Evolutionary conservation across 371 early-diverging fungal species (phyloP).

Genomic region (Mortierella sp.): DNA sequence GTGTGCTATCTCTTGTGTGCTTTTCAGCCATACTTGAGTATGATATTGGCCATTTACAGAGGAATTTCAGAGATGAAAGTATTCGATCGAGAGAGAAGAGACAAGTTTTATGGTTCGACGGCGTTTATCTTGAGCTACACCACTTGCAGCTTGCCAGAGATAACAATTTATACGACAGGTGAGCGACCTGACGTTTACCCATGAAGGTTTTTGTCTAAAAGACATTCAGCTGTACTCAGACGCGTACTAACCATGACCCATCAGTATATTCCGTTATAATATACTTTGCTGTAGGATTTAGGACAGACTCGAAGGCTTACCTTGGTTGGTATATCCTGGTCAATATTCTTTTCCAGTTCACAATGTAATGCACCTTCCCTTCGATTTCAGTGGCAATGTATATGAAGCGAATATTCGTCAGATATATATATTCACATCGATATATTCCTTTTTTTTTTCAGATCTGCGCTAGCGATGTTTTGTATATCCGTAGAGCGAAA

Average conservation of each 20-base stretch:
- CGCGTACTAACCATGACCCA: too few species aligned
- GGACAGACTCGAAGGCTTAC: slow-evolving; percentile 31
- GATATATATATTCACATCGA: too few species aligned
- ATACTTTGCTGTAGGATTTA: slow-evolving; percentile 35
- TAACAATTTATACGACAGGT: too few species aligned
- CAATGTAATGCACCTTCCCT: slow-evolving; percentile 19
- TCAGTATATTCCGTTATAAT: slow-evolving; percentile 42
- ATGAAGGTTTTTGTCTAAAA: too few species aligned
- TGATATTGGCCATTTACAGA: slow-evolving; percentile 35
- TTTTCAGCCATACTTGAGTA: slow-evolving; percentile 31
- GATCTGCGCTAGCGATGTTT: too few species aligned
- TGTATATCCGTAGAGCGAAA: too few species aligned
- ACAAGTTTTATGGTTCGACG: slow-evolving; percentile 46
- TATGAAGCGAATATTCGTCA: too few species aligned
- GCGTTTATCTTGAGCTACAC: slow-evolving; percentile 30
- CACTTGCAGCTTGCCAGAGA: too few species aligned
- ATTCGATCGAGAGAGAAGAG: slow-evolving; percentile 52
- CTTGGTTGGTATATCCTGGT: slow-evolving; percentile 46
- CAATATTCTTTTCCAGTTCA: slow-evolving; percentile 36
- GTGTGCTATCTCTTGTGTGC: slow-evolving; percentile 20
- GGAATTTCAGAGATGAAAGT: slow-evolving; percentile 30
- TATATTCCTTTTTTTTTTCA: too few species aligned
- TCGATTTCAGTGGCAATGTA: too few species aligned
- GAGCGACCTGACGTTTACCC: too few species aligned
- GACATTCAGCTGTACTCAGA: too few species aligned